Base-by-base conservation (phyloP, 352 stramenopile genomes). In the Phytopythium oedochilum region DNA sequence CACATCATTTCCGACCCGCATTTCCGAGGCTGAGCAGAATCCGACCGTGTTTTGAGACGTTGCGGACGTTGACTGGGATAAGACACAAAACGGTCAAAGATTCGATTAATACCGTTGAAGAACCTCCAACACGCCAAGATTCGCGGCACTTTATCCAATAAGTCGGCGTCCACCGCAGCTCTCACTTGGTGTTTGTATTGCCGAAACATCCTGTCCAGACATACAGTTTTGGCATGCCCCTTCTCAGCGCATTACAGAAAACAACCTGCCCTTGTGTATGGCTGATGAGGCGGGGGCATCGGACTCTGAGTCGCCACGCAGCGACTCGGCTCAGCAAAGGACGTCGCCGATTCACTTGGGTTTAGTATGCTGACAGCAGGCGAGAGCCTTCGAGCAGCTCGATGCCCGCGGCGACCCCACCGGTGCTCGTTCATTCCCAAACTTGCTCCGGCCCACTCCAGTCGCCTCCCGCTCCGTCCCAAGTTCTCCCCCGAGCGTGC, bases 391-490 rank as follows among this genome's bases (percentile, higher is more conserved):
- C n/a, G n/a, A n/a, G n/a, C n/a, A n/a, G n/a, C n/a, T n/a, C n/a
- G n/a, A n/a, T n/a, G n/a, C n/a, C n/a, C n/a, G n/a, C n/a, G n/a
- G n/a, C n/a, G n/a, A n/a, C n/a, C n/a, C n/a, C n/a, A n/a, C n/a
- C n/a, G n/a, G n/a, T n/a, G n/a, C n/a, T n/a, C n/a, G 18, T 10
- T 48, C 42, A 48, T 32, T 48, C 42, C 25, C 42, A 22, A 48
- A 48, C 42, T 48, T 11, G 42, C 42, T 20, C 6, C 22, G 6
- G 4, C 8, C 38, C 38, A n/a, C 38, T 43, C 38, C 23, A 43
- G 38, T 25, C 17, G 38, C 38, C 12, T 20, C 35, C 12, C 14
- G 14, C 8, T 20, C 36, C 15, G 1, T 6, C 36, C 15, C 5
- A 14, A 10, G 29, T 10, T 10, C 20, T 31, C 42, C 42, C 42